phyloP scores from a whole-genome alignment of 2,329 filamentous ascomycete species.

The Monilinia vaccinii-corymbosi region DNA sequence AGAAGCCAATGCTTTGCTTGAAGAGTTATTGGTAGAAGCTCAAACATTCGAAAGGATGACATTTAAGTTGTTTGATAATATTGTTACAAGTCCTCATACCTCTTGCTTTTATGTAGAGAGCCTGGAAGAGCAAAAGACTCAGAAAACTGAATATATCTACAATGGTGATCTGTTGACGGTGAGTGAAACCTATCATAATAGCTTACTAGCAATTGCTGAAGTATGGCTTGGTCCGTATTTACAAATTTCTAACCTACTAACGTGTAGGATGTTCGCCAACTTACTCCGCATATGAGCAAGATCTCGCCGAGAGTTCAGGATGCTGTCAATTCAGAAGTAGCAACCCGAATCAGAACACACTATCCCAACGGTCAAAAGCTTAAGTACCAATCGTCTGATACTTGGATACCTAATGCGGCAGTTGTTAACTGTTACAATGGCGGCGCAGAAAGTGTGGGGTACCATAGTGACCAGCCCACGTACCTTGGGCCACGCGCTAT shows the following conservation, averaged over 20 bases:
- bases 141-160: constrained; percentile 77
- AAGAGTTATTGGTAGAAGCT: constrained; percentile 67
- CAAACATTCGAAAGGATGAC: constrained; percentile 59
- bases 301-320: constrained; percentile 63
- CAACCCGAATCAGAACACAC: constrained; percentile 54
- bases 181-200: constrained; percentile 19
- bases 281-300: constrained; percentile 63
- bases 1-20: constrained; percentile 64
- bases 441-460: constrained; percentile 74
- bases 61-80: constrained; percentile 82
- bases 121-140: constrained; percentile 55
- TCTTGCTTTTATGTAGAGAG: constrained; percentile 75
- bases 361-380: constrained; percentile 67
- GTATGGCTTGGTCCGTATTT: background rate
- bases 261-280: constrained; percentile 59
- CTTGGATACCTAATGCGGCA: constrained; percentile 80
- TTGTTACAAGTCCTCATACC: constrained; percentile 79
- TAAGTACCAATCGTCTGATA: constrained; percentile 60
- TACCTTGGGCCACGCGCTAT: constrained; percentile 83
- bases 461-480: constrained; percentile 85
- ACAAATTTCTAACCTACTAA: background rate
- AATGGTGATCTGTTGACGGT: constrained; percentile 67
- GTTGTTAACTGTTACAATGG: constrained; percentile 94
- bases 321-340: constrained; percentile 71
- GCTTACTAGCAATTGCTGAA: background rate